These are phyloP conservation scores for Citropsis articulata DNA, from an alignment of 345 rosid species.

Conservation along the genomic window DNA sequence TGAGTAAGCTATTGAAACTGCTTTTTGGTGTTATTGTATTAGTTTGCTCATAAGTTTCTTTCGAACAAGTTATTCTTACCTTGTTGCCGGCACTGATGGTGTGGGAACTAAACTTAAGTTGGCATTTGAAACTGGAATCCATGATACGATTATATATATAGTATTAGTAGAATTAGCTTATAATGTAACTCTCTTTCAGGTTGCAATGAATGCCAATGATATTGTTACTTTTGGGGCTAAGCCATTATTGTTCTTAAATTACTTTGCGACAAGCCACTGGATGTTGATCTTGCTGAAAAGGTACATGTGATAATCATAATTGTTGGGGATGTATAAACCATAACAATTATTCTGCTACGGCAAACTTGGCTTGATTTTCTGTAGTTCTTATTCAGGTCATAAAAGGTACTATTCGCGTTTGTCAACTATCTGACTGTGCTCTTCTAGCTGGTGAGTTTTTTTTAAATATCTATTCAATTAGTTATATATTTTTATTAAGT, in stretches of 20 bases:
- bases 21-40: not conserved
- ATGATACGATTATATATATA: not conserved
- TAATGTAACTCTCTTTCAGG: slow-evolving; percentile 36
- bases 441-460: slow-evolving; percentile 81
- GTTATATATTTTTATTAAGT: not conserved
- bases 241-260: slow-evolving; percentile 90
- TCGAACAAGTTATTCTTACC: slow-evolving; percentile 71
- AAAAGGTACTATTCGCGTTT: slow-evolving; percentile 85
- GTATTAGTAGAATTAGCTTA: slow-evolving; percentile 1
- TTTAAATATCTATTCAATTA: not conserved
- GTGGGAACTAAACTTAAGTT: slow-evolving; percentile 89
- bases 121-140: no score
- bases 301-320: slow-evolving; percentile 23
- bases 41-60: not conserved
- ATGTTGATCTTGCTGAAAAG: slow-evolving; percentile 95
- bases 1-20: no score
- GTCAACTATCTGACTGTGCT: slow-evolving; percentile 70
- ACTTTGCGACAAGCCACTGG: slow-evolving; percentile 85
- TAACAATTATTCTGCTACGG: not conserved
- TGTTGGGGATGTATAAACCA: not conserved
- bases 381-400: slow-evolving; percentile 47
- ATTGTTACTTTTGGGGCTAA: slow-evolving; percentile 92
- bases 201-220: slow-evolving; percentile 96
- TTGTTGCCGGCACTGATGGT: slow-evolving; percentile 95
- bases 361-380: not conserved